Base-by-base conservation (phyloP, 2,329 filamentous ascomycete species). In the Venturia carpophila region DNA sequence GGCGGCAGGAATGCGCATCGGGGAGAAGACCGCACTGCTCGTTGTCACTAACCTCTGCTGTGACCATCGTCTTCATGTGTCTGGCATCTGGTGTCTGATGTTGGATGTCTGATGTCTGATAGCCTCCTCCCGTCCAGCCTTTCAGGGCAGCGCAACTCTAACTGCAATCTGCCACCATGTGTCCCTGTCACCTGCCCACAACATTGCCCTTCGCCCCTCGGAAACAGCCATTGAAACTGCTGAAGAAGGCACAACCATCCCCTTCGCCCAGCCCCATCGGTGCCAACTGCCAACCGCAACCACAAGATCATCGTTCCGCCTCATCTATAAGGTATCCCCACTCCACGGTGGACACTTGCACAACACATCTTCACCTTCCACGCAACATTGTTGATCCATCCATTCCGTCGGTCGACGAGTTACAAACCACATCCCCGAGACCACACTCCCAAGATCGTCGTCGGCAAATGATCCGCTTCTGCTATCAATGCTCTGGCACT, bases 291-390 rank as follows among this genome's bases (percentile, higher is more conserved):
- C n/a, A 6, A 24, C 47, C 47, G 13, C 47, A 27, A 52, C 11
- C 10, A 15, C 47, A 27, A 27, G 47, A 52, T 52, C 21, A 27
- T 52, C 47, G 21, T 52, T 27, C 47, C 47, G 47, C 47, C 47
- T 52, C 47, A 52, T 27, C 21, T 52, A n/a, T 58, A 15, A 58
- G n/a, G 52, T 24, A 58, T 37, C 52, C 30, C 30, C 52, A 58
- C 52, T 58, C 17, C 17, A 58, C 7, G 7, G 52, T 37, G 30
- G 52, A 58, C 52, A 37, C 52, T 37, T 58, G 39, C 52, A n/a
- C 52, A 1, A n/a, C 52, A n/a, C 13, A n/a, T 58, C 37, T 37
- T 58, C 15, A 37, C 30, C 5, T 17, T 58, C 27, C 30, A 11
- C 49, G 19, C 27, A 49, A 11, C 10, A 34, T 37, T 56, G 9